A percentile compares a stretch with the other conserved stretches of the same genome.
phyloP scores from a whole-genome alignment of 371 early-diverging fungal genomes.

The Mortierella sp. region DNA sequence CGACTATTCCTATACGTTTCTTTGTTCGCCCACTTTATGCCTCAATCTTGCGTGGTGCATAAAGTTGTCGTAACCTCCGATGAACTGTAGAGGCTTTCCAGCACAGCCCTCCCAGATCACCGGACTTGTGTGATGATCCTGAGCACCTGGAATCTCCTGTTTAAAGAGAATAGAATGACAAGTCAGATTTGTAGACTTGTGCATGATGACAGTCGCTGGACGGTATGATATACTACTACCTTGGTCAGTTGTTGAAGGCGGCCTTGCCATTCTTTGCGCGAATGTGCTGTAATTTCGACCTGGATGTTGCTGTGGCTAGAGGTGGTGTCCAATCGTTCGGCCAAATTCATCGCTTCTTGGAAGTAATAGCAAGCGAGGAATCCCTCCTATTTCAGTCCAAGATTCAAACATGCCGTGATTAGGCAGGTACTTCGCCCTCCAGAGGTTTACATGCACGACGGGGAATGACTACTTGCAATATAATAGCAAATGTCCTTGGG shows the following conservation, averaged over 20 bases:
- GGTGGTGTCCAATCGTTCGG: conserved; percentile 41
- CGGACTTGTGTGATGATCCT: conserved; percentile 49
- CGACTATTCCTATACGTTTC: too few species aligned
- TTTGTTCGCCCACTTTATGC: conserved; percentile 25
- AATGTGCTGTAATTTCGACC: conserved; percentile 42
- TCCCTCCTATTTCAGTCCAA: conserved; percentile 21
- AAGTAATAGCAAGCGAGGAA: conserved; percentile 47
- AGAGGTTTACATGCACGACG: not conserved
- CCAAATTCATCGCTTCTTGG: conserved; percentile 44
- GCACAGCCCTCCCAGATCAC: conserved; percentile 50
- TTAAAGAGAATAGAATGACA: not conserved
- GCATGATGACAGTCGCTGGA: not conserved
- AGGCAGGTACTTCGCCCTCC: not conserved
- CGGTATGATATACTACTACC: conserved; percentile 18
- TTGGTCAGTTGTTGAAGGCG: conserved; percentile 28
- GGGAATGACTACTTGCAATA: conserved; percentile 5
- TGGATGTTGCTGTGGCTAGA: conserved; percentile 46
- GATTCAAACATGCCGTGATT: too few species aligned
- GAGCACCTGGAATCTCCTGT: conserved; percentile 45
- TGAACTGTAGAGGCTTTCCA: conserved; percentile 36
- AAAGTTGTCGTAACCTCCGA: conserved; percentile 51
- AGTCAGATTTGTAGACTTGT: too few species aligned
- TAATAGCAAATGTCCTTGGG: conserved; percentile 52
- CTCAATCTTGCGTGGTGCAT: conserved; percentile 22
- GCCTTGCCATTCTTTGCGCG: conserved; percentile 42